Evolutionary conservation across 768 basidiomycete genomes (phyloP).

Genomic region (Lactifluus echinatus): DNA sequence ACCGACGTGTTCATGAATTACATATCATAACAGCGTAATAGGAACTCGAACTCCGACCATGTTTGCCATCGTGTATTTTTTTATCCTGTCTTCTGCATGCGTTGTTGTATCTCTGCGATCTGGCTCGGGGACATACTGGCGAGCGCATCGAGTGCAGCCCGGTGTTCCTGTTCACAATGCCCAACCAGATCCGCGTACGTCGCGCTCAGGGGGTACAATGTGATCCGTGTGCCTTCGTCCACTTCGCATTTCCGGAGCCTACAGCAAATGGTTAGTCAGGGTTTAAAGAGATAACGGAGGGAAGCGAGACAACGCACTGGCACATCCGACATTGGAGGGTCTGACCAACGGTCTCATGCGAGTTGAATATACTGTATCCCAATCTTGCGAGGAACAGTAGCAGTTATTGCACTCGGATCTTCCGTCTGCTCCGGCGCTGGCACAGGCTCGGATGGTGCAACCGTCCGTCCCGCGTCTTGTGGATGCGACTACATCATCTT

Average conservation of each 20-base stretch:
- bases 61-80: no score
- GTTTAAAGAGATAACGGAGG: neutral
- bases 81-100: neutral
- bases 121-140: slow-evolving; percentile 8
- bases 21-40: no score
- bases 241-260: slow-evolving; percentile 12
- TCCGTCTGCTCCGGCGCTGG: neutral
- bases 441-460: neutral
- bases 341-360: slow-evolving; percentile 4
- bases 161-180: slow-evolving; percentile 15
- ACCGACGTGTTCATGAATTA: no score
- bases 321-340: slow-evolving; percentile 17
- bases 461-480: no score
- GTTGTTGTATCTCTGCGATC: slow-evolving; percentile 15
- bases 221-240: neutral
- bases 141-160: slow-evolving; percentile 10
- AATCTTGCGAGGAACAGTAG: slow-evolving; percentile 6
- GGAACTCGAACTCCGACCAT: no score
- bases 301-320: slow-evolving; percentile 2
- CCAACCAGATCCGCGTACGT: slow-evolving; percentile 6
- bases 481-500: no score
- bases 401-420: neutral
- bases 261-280: neutral
- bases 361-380: slow-evolving; percentile 17
- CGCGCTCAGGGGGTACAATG: neutral